These are phyloP conservation scores for Myxozyma sirexii DNA, from an alignment of 805 yeast species.

Conservation along the genomic window DNA sequence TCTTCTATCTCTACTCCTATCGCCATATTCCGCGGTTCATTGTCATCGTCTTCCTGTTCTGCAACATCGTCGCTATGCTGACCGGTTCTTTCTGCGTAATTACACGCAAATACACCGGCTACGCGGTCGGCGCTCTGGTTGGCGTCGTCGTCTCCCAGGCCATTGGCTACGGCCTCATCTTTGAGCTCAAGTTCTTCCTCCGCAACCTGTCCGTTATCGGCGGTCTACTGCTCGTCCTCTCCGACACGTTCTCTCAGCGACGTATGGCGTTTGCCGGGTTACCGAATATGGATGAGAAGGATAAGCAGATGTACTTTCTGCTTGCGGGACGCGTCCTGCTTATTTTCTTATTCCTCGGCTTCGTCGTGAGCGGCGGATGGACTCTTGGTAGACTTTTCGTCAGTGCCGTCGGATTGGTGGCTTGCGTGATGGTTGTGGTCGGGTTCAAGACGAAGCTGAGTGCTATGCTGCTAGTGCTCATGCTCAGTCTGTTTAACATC, in stretches of 20 bases:
- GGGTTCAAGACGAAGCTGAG: conserved; percentile 93
- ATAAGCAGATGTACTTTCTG: conserved; percentile 75
- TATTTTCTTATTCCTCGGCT: conserved; percentile 81
- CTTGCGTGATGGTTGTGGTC: conserved; percentile 77
- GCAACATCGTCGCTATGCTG: conserved; percentile 70
- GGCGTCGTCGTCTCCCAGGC: conserved; percentile 82
- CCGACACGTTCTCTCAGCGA: conserved; percentile 82
- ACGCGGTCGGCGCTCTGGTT: conserved; percentile 70
- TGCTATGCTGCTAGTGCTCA: conserved; percentile 65
- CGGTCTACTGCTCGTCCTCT: conserved; percentile 81
- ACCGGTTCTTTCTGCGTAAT: conserved; percentile 72
- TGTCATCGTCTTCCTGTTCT: conserved; percentile 67
- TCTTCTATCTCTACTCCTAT: conserved; percentile 75
- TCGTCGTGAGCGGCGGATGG: conserved; percentile 76
- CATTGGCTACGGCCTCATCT: conserved; percentile 79
- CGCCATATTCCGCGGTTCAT: conserved; percentile 78
- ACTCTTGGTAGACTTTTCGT: conserved; percentile 63
- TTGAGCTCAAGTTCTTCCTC: conserved; percentile 77
- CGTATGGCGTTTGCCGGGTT: conserved; percentile 42
- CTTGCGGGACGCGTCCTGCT: conserved; percentile 87
- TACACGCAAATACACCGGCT: conserved; percentile 64
- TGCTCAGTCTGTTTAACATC: conserved; percentile 75
- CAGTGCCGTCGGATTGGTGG: conserved; percentile 67
- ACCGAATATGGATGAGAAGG: conserved; percentile 46
- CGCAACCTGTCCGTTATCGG: conserved; percentile 91